Evolutionary conservation across 345 rosid genomes (phyloP), one percentile per base, ranked within the genome.

Genomic region (Crucihimalaya himalaica): DNA sequence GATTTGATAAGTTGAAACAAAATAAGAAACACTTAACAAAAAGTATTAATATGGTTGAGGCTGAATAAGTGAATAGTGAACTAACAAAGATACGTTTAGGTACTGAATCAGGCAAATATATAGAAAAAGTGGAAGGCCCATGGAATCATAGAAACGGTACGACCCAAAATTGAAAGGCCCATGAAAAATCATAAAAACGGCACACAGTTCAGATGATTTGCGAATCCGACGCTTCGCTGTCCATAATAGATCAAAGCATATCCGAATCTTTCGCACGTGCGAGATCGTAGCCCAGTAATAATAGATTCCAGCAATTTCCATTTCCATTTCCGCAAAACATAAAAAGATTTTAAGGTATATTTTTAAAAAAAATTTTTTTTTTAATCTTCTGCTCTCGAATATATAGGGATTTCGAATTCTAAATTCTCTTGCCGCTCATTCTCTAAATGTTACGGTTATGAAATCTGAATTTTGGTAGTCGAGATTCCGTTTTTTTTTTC

Each of bases 231-330:
- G 75, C 60, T 20, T 34, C 42, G 75, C 34, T 11, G 80, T 76
- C 60, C 66, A 35, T 63, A 4, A 46, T 5, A 4, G 15, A 53
- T 4, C 8, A 53, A 67, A 59, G 75, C 60, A 76, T 77, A 77
- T 77, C 71, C 80, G 76, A 53, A 77, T 63, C 47, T 77, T 68
- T 67, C n/a, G 71, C 66, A 76, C 80, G 75, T 76, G 71, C 47
- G 75, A 76, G 73, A 40, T 74, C 73, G 6, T 37, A 16, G 11
- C 51, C 54, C 5, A 29, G 59, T 18, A 52, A 10, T 18, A 52
- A 10, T 59, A 58, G 39, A 50, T 35, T 35, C 13, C 40, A 11
- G 32, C 18, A 18, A 34, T 12, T 21, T 43, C 34, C 57, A 19
- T 29, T 59, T 42, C 18, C 74, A 18, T 52, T 42, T 69, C 32